Evolutionary conservation across 805 yeast genomes (phyloP), one percentile per base, ranked within the genome.

Genomic region (Lachancea fermentati): DNA sequence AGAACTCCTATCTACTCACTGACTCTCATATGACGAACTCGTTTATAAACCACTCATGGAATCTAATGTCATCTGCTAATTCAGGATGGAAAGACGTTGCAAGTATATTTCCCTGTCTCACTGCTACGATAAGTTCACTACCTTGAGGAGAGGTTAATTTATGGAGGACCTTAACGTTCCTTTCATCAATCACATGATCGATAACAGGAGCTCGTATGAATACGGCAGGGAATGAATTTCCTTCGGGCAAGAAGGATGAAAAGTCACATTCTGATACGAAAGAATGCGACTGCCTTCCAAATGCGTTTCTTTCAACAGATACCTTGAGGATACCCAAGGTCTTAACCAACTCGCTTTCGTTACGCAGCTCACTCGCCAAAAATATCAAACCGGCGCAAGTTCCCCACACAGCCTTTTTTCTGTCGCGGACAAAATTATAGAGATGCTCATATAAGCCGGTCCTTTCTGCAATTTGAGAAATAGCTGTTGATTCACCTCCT

Each of bases 61-160:
- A 75, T 24, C 82, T 62, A 32, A 56, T 51, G 47, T 81, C 86
- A 17, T 50, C 56, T 1, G 80, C 62, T 28, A 85, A 67, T 58
- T 85, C 94, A 0, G 94, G 94, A 57, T 85, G 94, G 59, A 85
- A 85, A 2, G 87, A 78, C 1, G 89, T 84, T 2, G 87, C 91
- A 36, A 84, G 58, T 25, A 76, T 65, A 29, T 69, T 69, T 0
- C 81, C 85, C 55, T 84, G 88, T 51, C 76, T 68, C 5, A 83
- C 87, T 0, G 89, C 93, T 2, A 85, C 91, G 25, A 84, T 71
- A 29, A 75, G 58, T 2, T 56, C 63, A 18, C 45, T 55, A 8
- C 41, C 54, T n/a, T 34, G 15, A 9, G 42, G 38, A 24, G 37
- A 28, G 5, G 59, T 48, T 37, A 75, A 57, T 5, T 60, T 55